Evolutionary conservation across 2,329 filamentous ascomycete species (phyloP), one percentile per base, ranked within the genome.

Genomic region (Pochonia chlamydosporia): DNA sequence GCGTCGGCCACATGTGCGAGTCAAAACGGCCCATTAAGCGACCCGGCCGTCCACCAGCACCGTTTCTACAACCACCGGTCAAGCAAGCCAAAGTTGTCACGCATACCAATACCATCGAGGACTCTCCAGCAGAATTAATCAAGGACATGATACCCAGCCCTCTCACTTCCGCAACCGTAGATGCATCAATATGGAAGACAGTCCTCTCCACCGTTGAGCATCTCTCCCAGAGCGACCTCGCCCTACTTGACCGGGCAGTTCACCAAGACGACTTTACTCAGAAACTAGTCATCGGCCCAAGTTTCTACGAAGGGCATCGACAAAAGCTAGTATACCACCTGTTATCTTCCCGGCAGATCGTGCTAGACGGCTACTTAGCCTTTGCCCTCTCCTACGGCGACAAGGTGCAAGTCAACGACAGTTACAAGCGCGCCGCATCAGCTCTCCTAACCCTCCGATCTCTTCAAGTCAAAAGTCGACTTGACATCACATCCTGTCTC

Each of bases 271-370:
- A 52, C 3, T 42, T 49, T 2, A n/a, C 56, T 30, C 47, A 58
- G 33, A 33, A 21, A 11, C 55, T 58, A 40, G 40, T 58, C 0
- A 25, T 58, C 1, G 56, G 57, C 2, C 53, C 56, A 3, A 59
- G 51, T 41, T 60, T 60, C 44, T 45, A 44, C 41, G 47, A 52
- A 4, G 36, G 14, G 3, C 54, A 59, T 24, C 54, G 52, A 2
- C 33, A 48, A 2, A 45, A 40, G 21, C 45, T 60, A 18, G 30
- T 56, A 14, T 47, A 44, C 6, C 52, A 56, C 21, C 46, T 58
- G 9, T 9, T 48, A 2, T 14, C 43, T 4, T 54, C 51, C 1
- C 39, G 35, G 13, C 20, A 41, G 9, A 50, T 28, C 4, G 31
- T 59, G 2, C 30, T 39, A 4, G 47, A 58, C 21, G 52, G 49